Conservation (phyloP, 2,329 filamentous ascomycete genomes). For the Fusarium compactum region DNA sequence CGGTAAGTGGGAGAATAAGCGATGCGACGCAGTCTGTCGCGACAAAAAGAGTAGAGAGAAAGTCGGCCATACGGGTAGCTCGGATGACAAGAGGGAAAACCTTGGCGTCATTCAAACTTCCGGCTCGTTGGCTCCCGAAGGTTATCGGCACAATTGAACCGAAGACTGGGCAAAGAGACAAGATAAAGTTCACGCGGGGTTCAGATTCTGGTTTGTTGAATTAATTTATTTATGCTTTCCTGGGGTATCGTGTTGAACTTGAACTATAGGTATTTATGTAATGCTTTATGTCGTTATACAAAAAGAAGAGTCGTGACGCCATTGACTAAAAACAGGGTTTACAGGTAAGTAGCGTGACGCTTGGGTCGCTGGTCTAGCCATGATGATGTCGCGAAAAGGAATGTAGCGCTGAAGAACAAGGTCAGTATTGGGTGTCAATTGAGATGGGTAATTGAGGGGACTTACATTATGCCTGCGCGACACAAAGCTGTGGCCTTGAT, state of each 20-base stretch:
- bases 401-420: constrained; percentile 16
- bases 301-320: constrained; percentile 26
- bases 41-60: neutral
- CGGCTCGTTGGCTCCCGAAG: neutral
- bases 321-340: constrained; percentile 8
- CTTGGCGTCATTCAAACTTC: constrained; percentile 1
- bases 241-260: constrained; percentile 6
- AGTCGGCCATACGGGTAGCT: neutral
- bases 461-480: constrained; percentile 34
- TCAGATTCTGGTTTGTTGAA: neutral
- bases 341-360: neutral
- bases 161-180: neutral
- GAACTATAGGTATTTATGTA: constrained; percentile 4
- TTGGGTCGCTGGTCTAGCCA: constrained; percentile 24
- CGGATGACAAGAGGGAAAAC: neutral
- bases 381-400: constrained; percentile 35
- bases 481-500: constrained; percentile 37
- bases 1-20: neutral
- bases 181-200: neutral
- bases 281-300: constrained; percentile 25
- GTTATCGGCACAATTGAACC: neutral
- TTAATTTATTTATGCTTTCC: neutral
- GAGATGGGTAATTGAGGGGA: neutral
- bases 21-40: neutral
- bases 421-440: neutral